A percentile compares a stretch with the other conserved stretches of the same genome.
phyloP scores from a whole-genome alignment of 2,329 filamentous ascomycete genomes.

The Thermomyces lanuginosus region DNA sequence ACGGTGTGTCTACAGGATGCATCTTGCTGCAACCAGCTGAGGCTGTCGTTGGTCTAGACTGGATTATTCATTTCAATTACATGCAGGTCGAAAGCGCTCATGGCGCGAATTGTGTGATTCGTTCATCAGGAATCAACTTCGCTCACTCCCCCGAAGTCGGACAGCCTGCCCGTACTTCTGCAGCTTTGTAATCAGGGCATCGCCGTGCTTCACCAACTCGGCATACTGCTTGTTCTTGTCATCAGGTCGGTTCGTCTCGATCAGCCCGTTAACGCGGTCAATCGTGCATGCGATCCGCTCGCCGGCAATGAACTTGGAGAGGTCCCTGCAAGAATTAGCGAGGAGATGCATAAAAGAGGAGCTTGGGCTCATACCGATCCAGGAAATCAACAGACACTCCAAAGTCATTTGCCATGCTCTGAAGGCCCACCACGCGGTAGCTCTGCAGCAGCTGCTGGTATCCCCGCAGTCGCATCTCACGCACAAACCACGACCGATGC shows the following conservation, averaged over 20 bases:
- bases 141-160: constrained; percentile 81
- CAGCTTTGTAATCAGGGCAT: constrained; percentile 94
- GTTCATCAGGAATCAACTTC: constrained; percentile 53
- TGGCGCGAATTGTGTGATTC: too few species aligned
- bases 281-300: constrained; percentile 93
- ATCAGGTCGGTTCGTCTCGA: constrained; percentile 93
- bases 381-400: constrained; percentile 93
- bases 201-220: constrained; percentile 92
- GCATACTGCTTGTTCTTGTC: constrained; percentile 99
- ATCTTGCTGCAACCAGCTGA: too few species aligned
- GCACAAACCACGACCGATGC: constrained; percentile 92
- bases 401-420: constrained; percentile 95
- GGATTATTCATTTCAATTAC: too few species aligned
- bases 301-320: constrained; percentile 91
- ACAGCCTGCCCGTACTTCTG: constrained; percentile 99
- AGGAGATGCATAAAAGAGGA: constrained; percentile 2
- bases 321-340: constrained; percentile 44
- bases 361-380: constrained; percentile 51
- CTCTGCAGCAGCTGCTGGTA: constrained; percentile 96
- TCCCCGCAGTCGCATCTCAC: constrained; percentile 90
- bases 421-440: constrained; percentile 89
- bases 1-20: too few species aligned
- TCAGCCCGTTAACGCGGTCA: constrained; percentile 88
- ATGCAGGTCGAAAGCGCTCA: too few species aligned
- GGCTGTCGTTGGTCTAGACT: too few species aligned